Evolutionary conservation across 2,329 filamentous ascomycete species (phyloP), one percentile per base, ranked within the genome.

Genomic region (Penicillium sp.): DNA sequence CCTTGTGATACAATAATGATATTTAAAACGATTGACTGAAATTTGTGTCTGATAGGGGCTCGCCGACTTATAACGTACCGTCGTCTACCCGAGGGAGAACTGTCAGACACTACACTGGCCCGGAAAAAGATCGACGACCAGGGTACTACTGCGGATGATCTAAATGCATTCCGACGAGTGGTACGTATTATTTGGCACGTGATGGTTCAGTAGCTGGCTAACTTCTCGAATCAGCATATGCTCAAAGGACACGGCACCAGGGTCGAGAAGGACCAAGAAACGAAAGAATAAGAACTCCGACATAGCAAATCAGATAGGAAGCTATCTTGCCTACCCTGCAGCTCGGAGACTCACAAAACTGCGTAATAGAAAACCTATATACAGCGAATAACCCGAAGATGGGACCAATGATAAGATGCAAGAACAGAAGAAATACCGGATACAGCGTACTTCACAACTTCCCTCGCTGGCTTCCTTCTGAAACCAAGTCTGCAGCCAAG

Each of bases 41-140:
- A 24, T 14, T 55, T 14, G 8, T 34, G 8, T 18, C 39, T 55
- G 52, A 16, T 46, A 92, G 89, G 92, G 94, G 94, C 92, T 20
- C 84, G 94, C 57, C 84, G 91, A 62, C 79, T 99, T 35, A 88
- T 97, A 50, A 96, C 92, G 0, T 97, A 97, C 72, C 82, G 85
- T 43, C 84, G 92, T 50, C 77, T 89, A 20, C 80, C 83, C 0
- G 86, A 90, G 63, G 76, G 72, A n/a, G 65, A 77, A 42, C 47
- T 69, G n/a, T 72, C 72, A 8, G 66, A 71, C 35, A 56, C 60
- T 13, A 62, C 66, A 4, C 57, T 58, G 39, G 64, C 62, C 69
- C 11, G 77, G 81, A 65, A 58, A 49, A 71, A 65, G 44, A 60
- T 57, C 26, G 69, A 73, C 35, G 59, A 64, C 5, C 61, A 64